Evolutionary conservation across 352 stramenopile genomes (phyloP).

Genomic region (Pythium guiyangense): DNA sequence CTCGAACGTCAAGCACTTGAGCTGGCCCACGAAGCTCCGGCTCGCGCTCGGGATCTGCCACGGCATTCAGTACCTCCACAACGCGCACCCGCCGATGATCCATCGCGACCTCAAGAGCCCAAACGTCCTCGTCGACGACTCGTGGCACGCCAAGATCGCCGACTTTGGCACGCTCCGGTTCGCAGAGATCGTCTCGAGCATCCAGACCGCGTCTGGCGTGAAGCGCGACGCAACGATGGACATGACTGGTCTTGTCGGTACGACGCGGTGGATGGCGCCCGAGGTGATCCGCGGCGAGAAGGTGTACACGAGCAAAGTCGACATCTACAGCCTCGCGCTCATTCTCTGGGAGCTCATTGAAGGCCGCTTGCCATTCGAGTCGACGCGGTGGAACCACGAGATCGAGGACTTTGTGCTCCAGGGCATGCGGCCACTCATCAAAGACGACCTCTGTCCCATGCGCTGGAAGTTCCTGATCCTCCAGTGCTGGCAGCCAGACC

Average conservation of each 20-base stretch:
- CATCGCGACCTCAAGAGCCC: slow-evolving; percentile 89
- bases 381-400: slow-evolving; percentile 82
- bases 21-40: slow-evolving; percentile 77
- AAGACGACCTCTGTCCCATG: slow-evolving; percentile 60
- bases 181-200: slow-evolving; percentile 78
- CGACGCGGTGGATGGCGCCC: slow-evolving; percentile 86
- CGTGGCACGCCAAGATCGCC: slow-evolving; percentile 88
- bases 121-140: slow-evolving; percentile 87
- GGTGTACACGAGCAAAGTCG: slow-evolving; percentile 85
- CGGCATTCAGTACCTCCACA: slow-evolving; percentile 90
- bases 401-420: slow-evolving; percentile 80
- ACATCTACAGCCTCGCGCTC: slow-evolving; percentile 86
- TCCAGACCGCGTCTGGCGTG: slow-evolving; percentile 37
- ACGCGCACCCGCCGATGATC: slow-evolving; percentile 86
- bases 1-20: slow-evolving; percentile 60
- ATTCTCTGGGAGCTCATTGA: slow-evolving; percentile 89
- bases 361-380: slow-evolving; percentile 75
- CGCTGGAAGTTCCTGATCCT: slow-evolving; percentile 77
- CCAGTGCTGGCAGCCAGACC: slow-evolving; percentile 83
- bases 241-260: slow-evolving; percentile 86
- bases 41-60: slow-evolving; percentile 75
- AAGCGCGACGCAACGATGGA: slow-evolving; percentile 40
- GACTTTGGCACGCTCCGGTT: slow-evolving; percentile 88
- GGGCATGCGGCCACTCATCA: slow-evolving; percentile 60
- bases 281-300: slow-evolving; percentile 86